Evolutionary conservation across 2,329 filamentous ascomycete genomes (phyloP).

Genomic region (Pseudogymnoascus sp.): DNA sequence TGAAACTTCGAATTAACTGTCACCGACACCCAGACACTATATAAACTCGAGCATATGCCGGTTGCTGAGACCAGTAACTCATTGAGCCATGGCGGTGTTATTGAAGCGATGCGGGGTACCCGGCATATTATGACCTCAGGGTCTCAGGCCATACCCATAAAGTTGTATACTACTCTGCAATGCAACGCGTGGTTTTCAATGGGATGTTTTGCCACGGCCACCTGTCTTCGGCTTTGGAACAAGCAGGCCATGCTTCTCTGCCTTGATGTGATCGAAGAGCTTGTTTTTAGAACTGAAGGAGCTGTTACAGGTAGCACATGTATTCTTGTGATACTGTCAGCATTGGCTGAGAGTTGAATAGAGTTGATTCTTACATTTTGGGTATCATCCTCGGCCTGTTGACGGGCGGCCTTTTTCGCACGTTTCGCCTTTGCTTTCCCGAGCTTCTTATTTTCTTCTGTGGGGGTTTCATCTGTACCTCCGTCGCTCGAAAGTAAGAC

Average conservation of each 20-base stretch:
- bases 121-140: not conserved
- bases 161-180: constrained; percentile 2
- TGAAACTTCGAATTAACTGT: not conserved
- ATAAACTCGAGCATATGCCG: not conserved
- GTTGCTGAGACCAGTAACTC: not conserved
- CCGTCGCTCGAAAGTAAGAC: constrained; percentile 19
- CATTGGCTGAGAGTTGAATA: not conserved
- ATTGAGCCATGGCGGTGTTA: not conserved
- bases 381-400: constrained; percentile 16
- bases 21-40: not conserved
- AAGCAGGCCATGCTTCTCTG: constrained; percentile 45
- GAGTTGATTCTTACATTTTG: not conserved
- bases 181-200: constrained; percentile 1
- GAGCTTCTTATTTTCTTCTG: constrained; percentile 28
- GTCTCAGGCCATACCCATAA: not conserved
- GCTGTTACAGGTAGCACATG: constrained; percentile 48
- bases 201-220: constrained; percentile 16
- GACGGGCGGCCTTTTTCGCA: constrained; percentile 39
- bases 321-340: constrained; percentile 30
- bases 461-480: constrained; percentile 12
- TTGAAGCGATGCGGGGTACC: not conserved
- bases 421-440: constrained; percentile 46
- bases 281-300: constrained; percentile 52
- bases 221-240: constrained; percentile 22
- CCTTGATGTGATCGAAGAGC: constrained; percentile 54